These are phyloP conservation scores for Crithidia brevicula DNA, from an alignment of 208 protist species.

Conservation along the genomic window DNA sequence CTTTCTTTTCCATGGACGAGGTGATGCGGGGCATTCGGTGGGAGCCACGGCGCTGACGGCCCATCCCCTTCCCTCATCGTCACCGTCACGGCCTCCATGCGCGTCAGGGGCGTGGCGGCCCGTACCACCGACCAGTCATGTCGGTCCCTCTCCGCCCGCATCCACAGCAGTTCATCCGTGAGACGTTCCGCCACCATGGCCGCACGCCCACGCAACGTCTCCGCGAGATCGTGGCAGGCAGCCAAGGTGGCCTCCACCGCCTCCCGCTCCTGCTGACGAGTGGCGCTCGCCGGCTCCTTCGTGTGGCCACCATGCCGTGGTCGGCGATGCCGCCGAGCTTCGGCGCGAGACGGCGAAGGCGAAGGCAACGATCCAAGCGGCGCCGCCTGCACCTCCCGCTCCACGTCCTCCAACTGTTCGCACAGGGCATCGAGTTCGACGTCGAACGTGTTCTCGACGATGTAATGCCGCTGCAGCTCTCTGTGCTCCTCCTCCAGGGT, in stretches of 20 bases:
- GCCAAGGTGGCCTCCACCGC: not conserved
- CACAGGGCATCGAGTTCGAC: constrained; percentile 5
- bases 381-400: not conserved
- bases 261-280: not conserved
- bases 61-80: not conserved
- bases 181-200: constrained; percentile 15
- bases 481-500: constrained; percentile 24
- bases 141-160: constrained; percentile 18
- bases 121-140: constrained; percentile 24
- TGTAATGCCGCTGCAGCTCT: constrained; percentile 26
- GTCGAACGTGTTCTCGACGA: constrained; percentile 25
- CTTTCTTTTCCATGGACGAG: too few relatives aligned
- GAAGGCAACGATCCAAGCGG: not conserved
- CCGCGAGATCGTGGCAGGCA: constrained; percentile 13
- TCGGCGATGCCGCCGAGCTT: not conserved
- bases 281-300: not conserved
- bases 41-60: too few relatives aligned
- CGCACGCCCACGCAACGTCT: constrained; percentile 12
- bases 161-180: constrained; percentile 30
- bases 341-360: too few relatives aligned
- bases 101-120: constrained; percentile 23
- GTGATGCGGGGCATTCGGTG: too few relatives aligned
- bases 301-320: not conserved
- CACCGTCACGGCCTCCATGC: constrained; percentile 22
- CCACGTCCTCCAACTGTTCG: not conserved